These are phyloP conservation scores for Phlyctochytrium arcticum DNA, from an alignment of 192 early-diverging fungal species.

Conservation along the genomic window DNA sequence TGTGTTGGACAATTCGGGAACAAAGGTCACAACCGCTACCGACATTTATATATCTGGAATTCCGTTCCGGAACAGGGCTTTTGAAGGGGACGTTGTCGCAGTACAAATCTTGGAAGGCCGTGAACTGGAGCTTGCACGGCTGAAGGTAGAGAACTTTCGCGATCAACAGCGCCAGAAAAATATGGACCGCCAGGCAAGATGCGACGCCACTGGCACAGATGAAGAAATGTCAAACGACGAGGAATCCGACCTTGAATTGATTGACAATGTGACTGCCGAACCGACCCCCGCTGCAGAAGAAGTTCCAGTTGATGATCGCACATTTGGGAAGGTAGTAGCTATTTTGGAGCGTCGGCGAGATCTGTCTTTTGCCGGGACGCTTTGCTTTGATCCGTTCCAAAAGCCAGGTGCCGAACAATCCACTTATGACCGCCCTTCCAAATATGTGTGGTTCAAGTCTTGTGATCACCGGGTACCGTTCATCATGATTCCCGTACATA, in stretches of 20 bases:
- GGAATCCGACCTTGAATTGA: constrained; percentile 32
- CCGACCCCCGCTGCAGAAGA: not conserved
- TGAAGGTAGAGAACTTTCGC: constrained; percentile 46
- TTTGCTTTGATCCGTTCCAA: constrained; percentile 28
- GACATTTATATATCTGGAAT: constrained; percentile 79
- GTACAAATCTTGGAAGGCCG: constrained; percentile 65
- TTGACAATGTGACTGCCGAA: not conserved
- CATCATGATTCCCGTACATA: constrained; percentile 70
- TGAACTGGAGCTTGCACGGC: constrained; percentile 55
- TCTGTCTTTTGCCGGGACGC: constrained; percentile 39
- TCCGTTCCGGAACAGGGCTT: constrained; percentile 72
- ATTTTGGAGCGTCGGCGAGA: constrained; percentile 31
- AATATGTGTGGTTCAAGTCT: constrained; percentile 74
- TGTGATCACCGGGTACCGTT: constrained; percentile 75
- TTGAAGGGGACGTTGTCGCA: constrained; percentile 83
- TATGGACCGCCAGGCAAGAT: constrained; percentile 39
- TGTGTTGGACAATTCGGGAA: constrained; percentile 28
- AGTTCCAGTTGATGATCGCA: constrained; percentile 24
- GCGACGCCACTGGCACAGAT: constrained; percentile 48
- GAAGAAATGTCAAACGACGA: constrained; percentile 48
- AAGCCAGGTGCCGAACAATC: not conserved
- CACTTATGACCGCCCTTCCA: constrained; percentile 20
- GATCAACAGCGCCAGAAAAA: constrained; percentile 33
- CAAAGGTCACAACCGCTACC: no score
- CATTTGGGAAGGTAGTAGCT: constrained; percentile 46